Conservation (phyloP, 306 rosid species). For the Alnus glutinosa region DNA sequence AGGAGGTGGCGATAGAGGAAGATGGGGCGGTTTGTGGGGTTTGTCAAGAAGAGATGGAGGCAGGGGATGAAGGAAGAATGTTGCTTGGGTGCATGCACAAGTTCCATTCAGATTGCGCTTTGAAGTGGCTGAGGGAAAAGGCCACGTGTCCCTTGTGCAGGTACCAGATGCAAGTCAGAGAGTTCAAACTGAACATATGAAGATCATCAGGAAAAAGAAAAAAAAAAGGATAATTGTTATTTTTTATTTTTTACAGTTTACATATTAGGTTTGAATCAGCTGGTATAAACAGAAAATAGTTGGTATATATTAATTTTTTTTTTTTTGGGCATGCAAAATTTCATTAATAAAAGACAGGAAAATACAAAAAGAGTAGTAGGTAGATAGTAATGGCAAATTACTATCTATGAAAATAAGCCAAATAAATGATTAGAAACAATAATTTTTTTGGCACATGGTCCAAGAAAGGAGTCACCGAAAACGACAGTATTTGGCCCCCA, state of each 20-base stretch:
- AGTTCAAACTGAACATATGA: background rate
- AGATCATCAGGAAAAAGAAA: background rate
- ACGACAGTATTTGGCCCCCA: too few species aligned
- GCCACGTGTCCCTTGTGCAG: slow-evolving; percentile 15
- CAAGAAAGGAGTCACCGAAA: too few species aligned
- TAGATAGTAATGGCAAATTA: too few species aligned
- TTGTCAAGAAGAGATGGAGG: slow-evolving; percentile 9
- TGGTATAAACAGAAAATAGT: background rate
- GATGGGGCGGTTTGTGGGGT: slow-evolving; percentile 2
- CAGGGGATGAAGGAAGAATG: background rate
- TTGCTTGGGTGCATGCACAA: background rate
- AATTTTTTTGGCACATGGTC: too few species aligned
- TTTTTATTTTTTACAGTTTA: background rate
- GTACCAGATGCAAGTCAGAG: background rate
- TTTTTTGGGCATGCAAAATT: too few species aligned
- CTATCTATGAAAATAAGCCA: too few species aligned
- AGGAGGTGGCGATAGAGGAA: background rate
- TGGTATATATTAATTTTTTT: background rate
- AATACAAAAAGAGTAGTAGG: too few species aligned
- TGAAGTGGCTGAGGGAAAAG: slow-evolving; percentile 1
- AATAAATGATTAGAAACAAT: too few species aligned
- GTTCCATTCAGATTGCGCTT: slow-evolving; percentile 6
- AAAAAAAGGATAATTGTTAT: background rate
- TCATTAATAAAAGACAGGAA: too few species aligned
- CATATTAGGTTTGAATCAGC: background rate